phyloP scores from a whole-genome alignment of 1,284 basidiomycete species.

The Vanrija pseudolonga region DNA sequence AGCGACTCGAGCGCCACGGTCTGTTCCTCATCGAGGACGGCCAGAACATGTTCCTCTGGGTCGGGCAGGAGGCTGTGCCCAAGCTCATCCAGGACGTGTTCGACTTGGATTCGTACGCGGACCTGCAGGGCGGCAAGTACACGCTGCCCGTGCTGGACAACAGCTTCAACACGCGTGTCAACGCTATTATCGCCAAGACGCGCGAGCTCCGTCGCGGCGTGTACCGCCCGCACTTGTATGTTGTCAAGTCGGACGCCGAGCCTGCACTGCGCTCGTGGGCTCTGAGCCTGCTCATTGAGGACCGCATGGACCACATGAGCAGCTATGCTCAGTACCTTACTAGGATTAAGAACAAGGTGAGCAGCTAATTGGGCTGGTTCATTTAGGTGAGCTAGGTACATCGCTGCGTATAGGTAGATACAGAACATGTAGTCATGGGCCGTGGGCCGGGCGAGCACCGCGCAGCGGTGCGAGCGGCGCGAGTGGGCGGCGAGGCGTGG shows the following conservation, averaged over 20 bases:
- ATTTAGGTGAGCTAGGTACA: background rate
- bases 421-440: too few relatives aligned
- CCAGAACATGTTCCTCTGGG: conserved; percentile 96
- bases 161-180: conserved; percentile 86
- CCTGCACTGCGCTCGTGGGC: conserved; percentile 91
- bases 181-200: conserved; percentile 87
- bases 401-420: too few relatives aligned
- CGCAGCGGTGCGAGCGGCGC: too few relatives aligned
- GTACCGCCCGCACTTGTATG: conserved; percentile 91
- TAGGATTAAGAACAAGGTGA: conserved; percentile 70
- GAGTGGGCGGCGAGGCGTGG: too few relatives aligned
- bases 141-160: conserved; percentile 88
- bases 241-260: conserved; percentile 98
- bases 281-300: conserved; percentile 88
- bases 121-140: conserved; percentile 85
- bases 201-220: conserved; percentile 74
- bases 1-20: conserved; percentile 90
- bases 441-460: too few relatives aligned
- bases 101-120: conserved; percentile 80
- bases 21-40: conserved; percentile 96
- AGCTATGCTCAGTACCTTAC: conserved; percentile 92
- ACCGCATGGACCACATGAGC: conserved; percentile 88
- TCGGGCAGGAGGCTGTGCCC: conserved; percentile 93
- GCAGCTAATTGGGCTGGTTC: too few relatives aligned
- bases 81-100: conserved; percentile 94